Percentiles rank a stretch among this genome's conserved stretches.
phyloP scores from a whole-genome alignment of 495 filamentous ascomycete genomes.

The Mycothermus thermophilus region DNA sequence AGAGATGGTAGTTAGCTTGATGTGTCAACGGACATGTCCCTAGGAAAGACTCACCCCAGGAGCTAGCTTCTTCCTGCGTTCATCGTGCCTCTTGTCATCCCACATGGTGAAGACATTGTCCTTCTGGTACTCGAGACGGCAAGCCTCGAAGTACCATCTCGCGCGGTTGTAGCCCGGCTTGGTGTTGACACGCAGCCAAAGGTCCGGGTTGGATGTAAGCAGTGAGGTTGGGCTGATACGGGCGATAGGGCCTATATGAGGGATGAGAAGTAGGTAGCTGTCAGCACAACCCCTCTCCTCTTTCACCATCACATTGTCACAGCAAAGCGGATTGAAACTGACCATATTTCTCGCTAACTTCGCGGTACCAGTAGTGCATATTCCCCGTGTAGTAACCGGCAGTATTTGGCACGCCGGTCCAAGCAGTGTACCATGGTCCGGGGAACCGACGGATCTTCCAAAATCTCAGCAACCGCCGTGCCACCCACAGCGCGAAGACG shows the following conservation, averaged over 20 bases:
- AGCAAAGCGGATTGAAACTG: neutral
- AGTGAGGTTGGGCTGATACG: slow-evolving; percentile 24
- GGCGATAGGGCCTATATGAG: slow-evolving; percentile 14
- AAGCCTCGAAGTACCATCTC: slow-evolving; percentile 17
- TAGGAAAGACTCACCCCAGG: slow-evolving; percentile 20
- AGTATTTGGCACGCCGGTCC: slow-evolving; percentile 11
- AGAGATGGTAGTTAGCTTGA: slow-evolving; percentile 5
- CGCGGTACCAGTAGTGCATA: slow-evolving; percentile 9
- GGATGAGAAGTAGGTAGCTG: neutral
- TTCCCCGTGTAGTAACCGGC: slow-evolving; percentile 4
- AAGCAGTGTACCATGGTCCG: slow-evolving; percentile 17
- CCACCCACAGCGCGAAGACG: neutral
- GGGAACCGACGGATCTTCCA: slow-evolving; percentile 10
- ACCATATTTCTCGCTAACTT: slow-evolving; percentile 15
- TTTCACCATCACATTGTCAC: too few species aligned
- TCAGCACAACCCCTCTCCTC: too few species aligned
- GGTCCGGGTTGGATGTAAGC: slow-evolving; percentile 12
- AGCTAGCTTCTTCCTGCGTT: slow-evolving; percentile 21
- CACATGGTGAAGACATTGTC: slow-evolving; percentile 24
- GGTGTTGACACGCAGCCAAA: slow-evolving; percentile 23
- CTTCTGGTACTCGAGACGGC: slow-evolving; percentile 16
- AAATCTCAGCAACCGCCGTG: neutral
- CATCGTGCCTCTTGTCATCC: slow-evolving; percentile 19
- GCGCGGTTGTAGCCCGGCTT: slow-evolving; percentile 15
- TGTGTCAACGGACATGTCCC: neutral